Base-by-base conservation (phyloP, 2,329 filamentous ascomycete species). In the Onygena corvina region DNA sequence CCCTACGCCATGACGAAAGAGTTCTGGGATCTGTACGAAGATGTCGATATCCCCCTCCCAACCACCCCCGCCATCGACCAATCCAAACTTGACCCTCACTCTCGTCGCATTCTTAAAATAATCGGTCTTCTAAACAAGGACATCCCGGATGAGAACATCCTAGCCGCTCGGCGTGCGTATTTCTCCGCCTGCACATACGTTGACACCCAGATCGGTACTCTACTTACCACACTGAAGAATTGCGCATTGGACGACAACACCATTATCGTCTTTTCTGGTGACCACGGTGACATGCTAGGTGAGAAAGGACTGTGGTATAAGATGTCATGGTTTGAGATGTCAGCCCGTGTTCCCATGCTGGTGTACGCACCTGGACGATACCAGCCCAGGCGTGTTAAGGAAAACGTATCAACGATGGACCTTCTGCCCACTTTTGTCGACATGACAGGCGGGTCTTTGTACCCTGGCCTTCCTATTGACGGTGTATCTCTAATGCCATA, bases 251-350 rank as follows among this genome's bases (percentile, higher is more conserved):
- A 82, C 52, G 80, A 94, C 29, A 80, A 94, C 67, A 95, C 89
- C 9, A 88, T 94, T 58, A 74, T 95, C 59, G 81, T 95, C 56
- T 95, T 95, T 69, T 89, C 84, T 51, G 88, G 89, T 38, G 89
- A 95, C 64, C 89, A 95, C 61, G 89, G 89, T 50, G 89, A 95
- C 67, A 95, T 95, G 89, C 77, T 95, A 5, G 89, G 89, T 52
- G 89, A 95, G 72, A 81, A 87, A 48, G 84, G 85, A 4, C 72
- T 95, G 42, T 95, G 89, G 89, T 79, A 94, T 74, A 95, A 95
- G 76, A 95, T 95, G 89, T 87, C 80, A 62, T 95, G 92, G 76
- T 94, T 88, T 60, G 89, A 95, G 74, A 83, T 83, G 34, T 94
- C 87, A 9, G 86, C 87, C 40, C 83, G 89, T 23, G 89, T 95